These are phyloP conservation scores for Irpex sp. DNA, from an alignment of 1,284 basidiomycete species.

Conservation along the genomic window DNA sequence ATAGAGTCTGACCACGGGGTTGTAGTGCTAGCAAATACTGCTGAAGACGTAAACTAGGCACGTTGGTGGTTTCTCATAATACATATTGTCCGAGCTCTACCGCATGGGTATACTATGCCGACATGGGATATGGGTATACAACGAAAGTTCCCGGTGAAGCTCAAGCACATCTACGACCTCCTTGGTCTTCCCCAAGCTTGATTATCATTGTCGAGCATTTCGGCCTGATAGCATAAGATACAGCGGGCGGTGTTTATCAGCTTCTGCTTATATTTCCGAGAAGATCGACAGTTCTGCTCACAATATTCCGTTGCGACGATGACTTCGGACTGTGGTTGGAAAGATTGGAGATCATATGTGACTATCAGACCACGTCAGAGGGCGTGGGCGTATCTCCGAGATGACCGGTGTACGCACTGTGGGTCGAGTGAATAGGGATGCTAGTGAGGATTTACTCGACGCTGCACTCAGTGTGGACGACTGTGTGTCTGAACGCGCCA, in stretches of 20 bases:
- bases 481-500: conserved; percentile 3
- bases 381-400: background rate
- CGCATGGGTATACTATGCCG: background rate
- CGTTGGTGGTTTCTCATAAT: background rate
- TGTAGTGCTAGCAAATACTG: too few species aligned
- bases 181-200: conserved; percentile 14
- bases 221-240: background rate
- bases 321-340: background rate
- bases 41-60: too few species aligned
- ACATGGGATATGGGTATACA: background rate
- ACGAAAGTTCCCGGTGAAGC: background rate
- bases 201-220: conserved; percentile 14
- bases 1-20: too few species aligned
- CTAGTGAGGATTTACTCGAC: conserved; percentile 1
- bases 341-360: background rate
- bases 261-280: background rate
- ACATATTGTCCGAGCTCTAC: background rate
- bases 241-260: background rate
- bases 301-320: background rate
- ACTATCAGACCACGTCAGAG: background rate
- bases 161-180: background rate
- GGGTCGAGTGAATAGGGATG: background rate
- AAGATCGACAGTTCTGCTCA: background rate
- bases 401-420: background rate
- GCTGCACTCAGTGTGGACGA: conserved; percentile 2